Evolutionary conservation across 345 rosid species (phyloP), one percentile per base, ranked within the genome.

Genomic region (Odontarrhena argentea): DNA sequence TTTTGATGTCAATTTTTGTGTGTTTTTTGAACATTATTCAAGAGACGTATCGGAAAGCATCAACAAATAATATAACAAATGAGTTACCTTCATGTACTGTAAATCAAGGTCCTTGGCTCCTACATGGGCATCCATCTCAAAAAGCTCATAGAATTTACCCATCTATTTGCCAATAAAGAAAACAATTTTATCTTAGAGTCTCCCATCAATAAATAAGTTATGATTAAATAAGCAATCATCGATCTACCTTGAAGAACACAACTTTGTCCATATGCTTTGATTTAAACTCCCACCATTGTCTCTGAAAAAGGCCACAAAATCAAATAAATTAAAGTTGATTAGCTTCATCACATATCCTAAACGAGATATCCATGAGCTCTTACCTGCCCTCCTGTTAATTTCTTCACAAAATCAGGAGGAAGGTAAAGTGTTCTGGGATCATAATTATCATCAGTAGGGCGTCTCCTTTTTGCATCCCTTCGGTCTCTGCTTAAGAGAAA

Each of bases 281-380:
- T 81, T 94, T 94, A 66, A 91, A 91, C 70, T 94, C 99, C 99
- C 99, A 94, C 99, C 99, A 94, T 86, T 94, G 97, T 77, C 86
- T 88, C 97, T 94, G 89, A 46, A 72, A 45, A 15, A 24, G 28
- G 65, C 28, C 56, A 45, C 67, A 14, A 22, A 60, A 74, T 52
- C 64, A 59, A 55, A 63, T 69, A 57, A 59, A 53, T 63, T n/a
- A 66, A 55, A 40, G 24, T 8, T 6, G 5, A 32, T 41, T 66
- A 58, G 13, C 41, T 60, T 57, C 64, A 71, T 45, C 28, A 71
- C 48, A 30, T 54, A 70, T 64, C 46, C 22, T 47, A 63, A 71
- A 34, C 14, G 36, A 28, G 49, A 76, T 12, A 22, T 57, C 8
- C 36, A 35, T 52, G 52, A 48, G 50, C 68, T 56, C 55, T 69